Base-by-base conservation (phyloP, 345 rosid genomes). In the Bruguiera sexangula region DNA sequence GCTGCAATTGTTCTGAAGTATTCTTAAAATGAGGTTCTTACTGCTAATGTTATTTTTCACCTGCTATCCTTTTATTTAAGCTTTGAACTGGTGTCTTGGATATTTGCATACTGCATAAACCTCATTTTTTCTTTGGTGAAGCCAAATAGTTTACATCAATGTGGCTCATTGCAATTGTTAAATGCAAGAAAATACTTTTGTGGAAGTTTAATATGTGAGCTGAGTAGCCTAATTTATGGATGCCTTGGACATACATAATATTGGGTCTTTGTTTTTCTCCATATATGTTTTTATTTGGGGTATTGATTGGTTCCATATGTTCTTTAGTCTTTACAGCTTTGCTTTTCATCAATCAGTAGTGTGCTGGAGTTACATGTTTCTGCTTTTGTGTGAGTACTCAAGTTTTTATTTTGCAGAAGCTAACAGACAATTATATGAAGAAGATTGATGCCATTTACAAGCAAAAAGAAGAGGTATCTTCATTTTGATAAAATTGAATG, bases 381-480 rank as follows among this genome's bases (percentile, higher is more conserved):
- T 3, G 20, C 62, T 8, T 43, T 36, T 56, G 50, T 62, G 34
- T 50, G 29, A 56, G 32, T 36, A 15, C 34, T 67, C n/a, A 36
- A 61, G 39, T 68, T 8, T 61, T 36, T 34, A 60, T 72, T n/a
- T 68, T 74, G 74, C 93, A 95, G 99, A 95, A 95, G 81, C 78
- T 95, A 72, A 85, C 85, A 54, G 99, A 95, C 81, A 82, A 78
- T 60, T 95, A 89, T 82, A 88, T 85, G 85, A 95, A 91, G 92
- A 95, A 91, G 82, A 52, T 95, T 27, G 99, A 95, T 20, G 70
- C 79, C 65, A 58, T 89, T 43, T 82, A 53, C 88, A 95, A 95
- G 74, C 96, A 89, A 81, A 95, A 95, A 78, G 99, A 91, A 82
- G 86, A 88, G 97, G 99, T 95, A 87, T 37, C 54, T 13, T 22